Evolutionary conservation across 2,329 filamentous ascomycete genomes (phyloP).

Genomic region (Aulographum hederae): DNA sequence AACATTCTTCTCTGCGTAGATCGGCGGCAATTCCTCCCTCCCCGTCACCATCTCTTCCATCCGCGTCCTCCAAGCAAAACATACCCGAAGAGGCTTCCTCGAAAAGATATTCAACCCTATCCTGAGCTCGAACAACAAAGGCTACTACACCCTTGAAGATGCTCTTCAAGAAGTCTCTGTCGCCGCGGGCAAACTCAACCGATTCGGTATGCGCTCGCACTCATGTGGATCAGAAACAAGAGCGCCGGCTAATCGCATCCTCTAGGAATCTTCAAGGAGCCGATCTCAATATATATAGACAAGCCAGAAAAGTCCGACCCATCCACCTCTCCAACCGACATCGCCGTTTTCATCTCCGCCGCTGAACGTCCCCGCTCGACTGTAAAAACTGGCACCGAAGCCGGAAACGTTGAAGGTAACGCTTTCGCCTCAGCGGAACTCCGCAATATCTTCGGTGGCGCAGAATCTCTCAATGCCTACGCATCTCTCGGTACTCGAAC

Average conservation of each 20-base stretch:
- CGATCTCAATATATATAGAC: constrained; percentile 68
- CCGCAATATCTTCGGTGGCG: constrained; percentile 87
- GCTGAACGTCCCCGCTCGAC: constrained; percentile 67
- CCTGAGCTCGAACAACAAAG: constrained; percentile 46
- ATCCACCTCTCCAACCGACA: constrained; percentile 27
- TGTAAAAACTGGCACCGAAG: constrained; percentile 85
- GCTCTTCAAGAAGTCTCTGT: constrained; percentile 54
- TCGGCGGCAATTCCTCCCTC: constrained; percentile 66
- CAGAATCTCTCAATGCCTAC: constrained; percentile 74
- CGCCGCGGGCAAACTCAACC: constrained; percentile 55
- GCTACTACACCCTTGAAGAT: constrained; percentile 61
- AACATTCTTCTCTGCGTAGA: constrained; percentile 36
- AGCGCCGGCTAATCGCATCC: no score
- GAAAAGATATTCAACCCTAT: constrained; percentile 65
- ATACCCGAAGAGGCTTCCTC: constrained; percentile 73
- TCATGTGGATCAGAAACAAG: no score
- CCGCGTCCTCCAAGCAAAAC: constrained; percentile 60
- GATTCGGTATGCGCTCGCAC: constrained; percentile 47
- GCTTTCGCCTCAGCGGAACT: constrained; percentile 76
- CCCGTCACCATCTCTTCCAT: constrained; percentile 80
- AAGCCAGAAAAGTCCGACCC: constrained; percentile 48
- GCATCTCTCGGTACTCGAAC: constrained; percentile 81
- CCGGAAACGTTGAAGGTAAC: constrained; percentile 85
- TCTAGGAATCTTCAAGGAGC: constrained; percentile 69
- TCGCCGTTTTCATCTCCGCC: constrained; percentile 64